Base-by-base conservation (phyloP, 768 basidiomycete species). In the Boletales sp. region DNA sequence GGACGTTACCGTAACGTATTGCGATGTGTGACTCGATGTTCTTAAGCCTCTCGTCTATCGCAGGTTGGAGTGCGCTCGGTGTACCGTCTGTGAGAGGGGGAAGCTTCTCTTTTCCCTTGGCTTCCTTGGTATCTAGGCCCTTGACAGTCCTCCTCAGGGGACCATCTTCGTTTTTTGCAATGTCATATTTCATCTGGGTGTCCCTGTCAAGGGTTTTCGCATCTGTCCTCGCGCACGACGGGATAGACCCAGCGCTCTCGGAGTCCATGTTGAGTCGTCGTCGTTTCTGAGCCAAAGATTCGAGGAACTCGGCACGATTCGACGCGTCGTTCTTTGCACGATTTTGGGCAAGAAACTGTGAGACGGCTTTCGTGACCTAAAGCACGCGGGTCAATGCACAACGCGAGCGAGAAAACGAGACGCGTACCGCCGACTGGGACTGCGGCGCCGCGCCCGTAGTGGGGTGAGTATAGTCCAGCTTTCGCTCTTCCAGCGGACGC, bases 141-240 rank as follows among this genome's bases (percentile, higher is more conserved):
- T 76, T 75, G 54, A 82, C 59, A 0, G 83, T 89, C 57, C 81
- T 74, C 29, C 79, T 75, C 38, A 92, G 70, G 1, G 88, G 87
- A 0, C 89, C 89, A 34, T 87, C 86, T 47, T 82, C 84, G 53
- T 91, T 90, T 67, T 83, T 88, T n/a, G 84, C 85, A 53, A 92
- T 86, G 63, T 92, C 90, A 55, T 90, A 91, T 63, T 87, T 87
- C 75, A 91, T 89, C 60, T 91, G 90, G 1, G 80, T 70, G 48
- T 89, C 86, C 35, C 90, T 73, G 63, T 91, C 80, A 30, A 88
- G 68, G 0, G 76, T 70, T 60, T 82, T 87, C 32, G 87, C 84
- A 51, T 90, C 86, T 4, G 80, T 78, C 9, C 89, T 81, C 12
- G 89, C 89, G 57, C 88, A 91, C 4, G 87, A 86, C 14, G 75